These are phyloP conservation scores for Penicillium decumbens DNA, from an alignment of 2,329 filamentous ascomycete species.

Conservation along the genomic window DNA sequence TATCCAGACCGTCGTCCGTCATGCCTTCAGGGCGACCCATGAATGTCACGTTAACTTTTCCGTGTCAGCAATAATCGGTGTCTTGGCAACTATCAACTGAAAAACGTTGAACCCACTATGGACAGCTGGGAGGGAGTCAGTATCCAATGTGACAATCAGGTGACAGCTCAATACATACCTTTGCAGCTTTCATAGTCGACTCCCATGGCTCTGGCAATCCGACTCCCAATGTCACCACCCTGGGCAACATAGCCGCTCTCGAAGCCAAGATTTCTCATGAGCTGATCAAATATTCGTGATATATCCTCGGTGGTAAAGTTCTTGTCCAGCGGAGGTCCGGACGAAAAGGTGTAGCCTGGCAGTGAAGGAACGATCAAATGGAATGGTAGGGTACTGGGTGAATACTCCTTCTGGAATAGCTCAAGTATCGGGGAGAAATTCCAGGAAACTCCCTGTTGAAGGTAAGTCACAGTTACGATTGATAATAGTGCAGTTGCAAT, in stretches of 20 bases:
- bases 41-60: constrained; percentile 28
- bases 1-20: constrained; percentile 20
- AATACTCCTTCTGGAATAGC: constrained; percentile 26
- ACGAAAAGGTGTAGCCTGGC: constrained; percentile 31
- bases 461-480: not conserved
- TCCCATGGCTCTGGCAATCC: constrained; percentile 21
- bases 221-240: constrained; percentile 32
- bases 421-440: constrained; percentile 32
- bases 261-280: constrained; percentile 31
- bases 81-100: not conserved
- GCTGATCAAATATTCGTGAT: constrained; percentile 26
- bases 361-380: constrained; percentile 32
- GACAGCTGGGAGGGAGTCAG: constrained; percentile 18
- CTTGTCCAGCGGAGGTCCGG: constrained; percentile 26
- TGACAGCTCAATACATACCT: constrained; percentile 13
- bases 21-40: constrained; percentile 23
- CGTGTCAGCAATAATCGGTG: constrained; percentile 1
- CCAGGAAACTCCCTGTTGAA: constrained; percentile 29
- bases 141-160: not conserved
- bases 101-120: constrained; percentile 23
- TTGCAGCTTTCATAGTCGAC: constrained; percentile 30
- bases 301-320: constrained; percentile 23
- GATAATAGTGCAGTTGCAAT: not conserved
- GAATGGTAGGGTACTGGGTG: constrained; percentile 25
- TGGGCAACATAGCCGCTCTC: constrained; percentile 29